Evolutionary conservation across 2,329 filamentous ascomycete species (phyloP).

Genomic region (Lachnellula cervina): DNA sequence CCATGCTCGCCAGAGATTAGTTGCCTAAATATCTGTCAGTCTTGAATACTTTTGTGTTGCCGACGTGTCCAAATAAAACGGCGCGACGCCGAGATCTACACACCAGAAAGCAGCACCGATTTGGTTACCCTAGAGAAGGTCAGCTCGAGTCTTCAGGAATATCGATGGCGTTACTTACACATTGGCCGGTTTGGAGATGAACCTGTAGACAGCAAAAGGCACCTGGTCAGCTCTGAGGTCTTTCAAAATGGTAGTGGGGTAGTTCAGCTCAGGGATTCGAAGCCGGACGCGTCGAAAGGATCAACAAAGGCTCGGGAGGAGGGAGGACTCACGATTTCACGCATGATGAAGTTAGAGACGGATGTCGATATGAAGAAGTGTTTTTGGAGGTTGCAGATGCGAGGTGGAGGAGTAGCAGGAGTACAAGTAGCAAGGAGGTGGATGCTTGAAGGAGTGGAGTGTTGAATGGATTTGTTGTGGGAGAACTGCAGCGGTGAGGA

Average conservation of each 20-base stretch:
- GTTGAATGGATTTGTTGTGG: slow-evolving; percentile 19
- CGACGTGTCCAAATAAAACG: slow-evolving; percentile 13
- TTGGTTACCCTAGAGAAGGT: slow-evolving; percentile 83
- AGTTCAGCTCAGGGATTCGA: slow-evolving; percentile 32
- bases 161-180: slow-evolving; percentile 59
- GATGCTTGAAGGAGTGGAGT: slow-evolving; percentile 10
- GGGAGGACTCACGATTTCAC: slow-evolving; percentile 62
- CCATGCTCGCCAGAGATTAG: slow-evolving; percentile 88
- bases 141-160: slow-evolving; percentile 11
- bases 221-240: slow-evolving; percentile 50
- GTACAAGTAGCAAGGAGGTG: slow-evolving; percentile 19
- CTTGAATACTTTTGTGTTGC: slow-evolving; percentile 29
- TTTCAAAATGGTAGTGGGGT: slow-evolving; percentile 34
- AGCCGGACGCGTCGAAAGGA: slow-evolving; percentile 36
- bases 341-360: slow-evolving; percentile 52
- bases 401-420: slow-evolving; percentile 8
- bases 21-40: slow-evolving; percentile 55
- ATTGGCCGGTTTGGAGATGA: slow-evolving; percentile 99
- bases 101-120: slow-evolving; percentile 99
- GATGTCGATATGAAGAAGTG: slow-evolving; percentile 15
- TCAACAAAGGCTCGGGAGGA: slow-evolving; percentile 4
- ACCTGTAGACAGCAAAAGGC: slow-evolving; percentile 61
- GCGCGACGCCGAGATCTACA: slow-evolving; percentile 33
- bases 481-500: slow-evolving; percentile 15
- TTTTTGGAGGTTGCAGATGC: slow-evolving; percentile 3